Evolutionary conservation across 2,329 filamentous ascomycete species (phyloP), one percentile per base, ranked within the genome.

Genomic region (Phialophora expanda): DNA sequence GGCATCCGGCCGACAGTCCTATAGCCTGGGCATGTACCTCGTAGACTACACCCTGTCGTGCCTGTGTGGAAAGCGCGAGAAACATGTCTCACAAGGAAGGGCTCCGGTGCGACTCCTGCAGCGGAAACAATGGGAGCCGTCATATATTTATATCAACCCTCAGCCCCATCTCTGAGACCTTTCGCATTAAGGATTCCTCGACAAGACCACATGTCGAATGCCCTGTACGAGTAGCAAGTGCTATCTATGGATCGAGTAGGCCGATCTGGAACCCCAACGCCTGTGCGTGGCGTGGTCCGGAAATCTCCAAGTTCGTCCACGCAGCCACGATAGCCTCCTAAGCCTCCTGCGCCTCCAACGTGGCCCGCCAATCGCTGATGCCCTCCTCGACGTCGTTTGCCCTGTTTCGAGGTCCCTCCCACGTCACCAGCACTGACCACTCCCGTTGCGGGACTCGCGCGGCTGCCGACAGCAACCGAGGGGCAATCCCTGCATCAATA

Each of bases 211-310:
- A n/a, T 0, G 11, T 38, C 34, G 34, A 30, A 7, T 41, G 14
- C 14, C 34, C 4, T 0, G 14, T 14, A 41, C 14, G 14, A 2
- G 38, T 7, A 5, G 14, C n/a, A 4, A n/a, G 14, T 17, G 17
- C 38, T 44, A 44, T 44, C 38, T 44, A 44, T 44, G 38, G 38
- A 44, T 44, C 38, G 26, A 41, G 56, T 7, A n/a, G 9, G 1
- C 8, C 7, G 30, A 30, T 30, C 30, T 30, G 7, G 30, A 30
- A 30, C 30, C 2, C 30, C 22, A 9, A 30, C n/a, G n/a, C n/a
- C n/a, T n/a, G n/a, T 50, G 20, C 53, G 64, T 63, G 60, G 64
- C 64, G 64, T 66, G 64, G 61, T 60, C 61, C 64, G 64, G 64
- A 53, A 61, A 63, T 66, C 60, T 64, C 54, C 54, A 58, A 24